Evolutionary conservation across 73 alveolate genomes (phyloP), one percentile per base, ranked within the genome.

Genomic region (Paraurostyla sp.): DNA sequence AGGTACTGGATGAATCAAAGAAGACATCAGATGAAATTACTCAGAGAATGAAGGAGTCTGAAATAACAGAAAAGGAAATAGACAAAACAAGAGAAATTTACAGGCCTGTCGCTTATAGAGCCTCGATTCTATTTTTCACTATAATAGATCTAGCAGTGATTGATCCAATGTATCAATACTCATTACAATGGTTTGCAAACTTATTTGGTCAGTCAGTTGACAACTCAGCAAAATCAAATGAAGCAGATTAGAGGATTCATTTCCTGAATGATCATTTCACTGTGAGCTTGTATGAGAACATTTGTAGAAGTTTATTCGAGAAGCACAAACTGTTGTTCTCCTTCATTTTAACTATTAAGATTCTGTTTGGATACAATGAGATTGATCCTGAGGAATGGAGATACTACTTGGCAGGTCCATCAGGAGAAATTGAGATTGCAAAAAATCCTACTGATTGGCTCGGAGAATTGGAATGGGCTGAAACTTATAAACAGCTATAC

Each of bases 21-120:
- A 96, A 97, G 85, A 97, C 98, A 51, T 96, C 99, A 32, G 99
- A 98, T 51, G 99, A 98, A 85, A 98, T 98, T 91, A 93, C 95
- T 48, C 94, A 95, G 71, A 96, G 98, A 92, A 94, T 98, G 49
- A 98, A 96, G 76, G 99, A 98, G 91, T 97, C 99, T 42, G 98
- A 98, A 68, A 95, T 95, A 85, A 97, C 99, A 4, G 99, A 98
- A 83, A 95, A 94, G 71, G 96, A 97, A 82, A 98, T 98, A 30
- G 99, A 98, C 89, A 89, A 83, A 83, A 98, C 98, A 63, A 97
- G 99, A 94, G 99, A 98, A 88, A 96, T 98, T 59, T 99, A 97
- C 93, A 95, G 99, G 62, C 99, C 99, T 0, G 99, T 98, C 35
- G 99, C 99, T 15, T 98, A 93, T 86, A 94, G 99, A 83, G 99